Evolutionary conservation across 2,329 filamentous ascomycete species (phyloP), one percentile per base, ranked within the genome.

Genomic region (Xylaria multiplex): DNA sequence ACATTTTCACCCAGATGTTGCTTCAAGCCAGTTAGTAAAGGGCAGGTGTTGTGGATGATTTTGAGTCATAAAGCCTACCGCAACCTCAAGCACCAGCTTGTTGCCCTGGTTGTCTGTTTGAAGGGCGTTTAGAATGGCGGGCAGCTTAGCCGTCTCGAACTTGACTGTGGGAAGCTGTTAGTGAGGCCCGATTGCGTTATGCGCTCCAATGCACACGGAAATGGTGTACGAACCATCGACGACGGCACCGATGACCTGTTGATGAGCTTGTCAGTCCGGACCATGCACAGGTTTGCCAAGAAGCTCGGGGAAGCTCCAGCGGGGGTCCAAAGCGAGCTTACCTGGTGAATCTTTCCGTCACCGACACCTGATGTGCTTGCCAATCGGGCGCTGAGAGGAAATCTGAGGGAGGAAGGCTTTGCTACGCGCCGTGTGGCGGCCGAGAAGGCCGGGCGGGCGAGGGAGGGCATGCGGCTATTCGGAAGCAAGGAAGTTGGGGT

Each of bases 1-100:
- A 97, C 93, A 88, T 93, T 97, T 88, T 99, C 93, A 86, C 96
- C 96, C 84, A 99, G 86, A 90, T 98, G 96, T 97, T 99, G 96
- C 93, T 97, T 77, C 74, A 67, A 58, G 22, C 69, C 45, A 32
- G 53, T 71, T 73, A 80, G 87, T 73, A 86, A 77, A 69, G 59
- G 53, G 67, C 24, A 30, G 45, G 52, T 40, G 50, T 50, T 30
- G 27, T 27, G 5, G 43, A 59, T n/a, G 45, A 40, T 58, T 57
- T n/a, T 24, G 8, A 59, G 60, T 45, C 50, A 30, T 64, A 48
- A 59, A 62, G 59, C 86, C 74, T 97, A 97, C 94, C 79, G 96
- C 86, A 81, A 98, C 96, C 88, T 99, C 96, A 73, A 99, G 90
- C 73, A 97, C 88, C 74, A 99, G 91, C 88, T 96, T 97, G 81